These are phyloP conservation scores for Astragalus glycyphyllos DNA, from an alignment of 306 rosid genomes.

Conservation along the genomic window DNA sequence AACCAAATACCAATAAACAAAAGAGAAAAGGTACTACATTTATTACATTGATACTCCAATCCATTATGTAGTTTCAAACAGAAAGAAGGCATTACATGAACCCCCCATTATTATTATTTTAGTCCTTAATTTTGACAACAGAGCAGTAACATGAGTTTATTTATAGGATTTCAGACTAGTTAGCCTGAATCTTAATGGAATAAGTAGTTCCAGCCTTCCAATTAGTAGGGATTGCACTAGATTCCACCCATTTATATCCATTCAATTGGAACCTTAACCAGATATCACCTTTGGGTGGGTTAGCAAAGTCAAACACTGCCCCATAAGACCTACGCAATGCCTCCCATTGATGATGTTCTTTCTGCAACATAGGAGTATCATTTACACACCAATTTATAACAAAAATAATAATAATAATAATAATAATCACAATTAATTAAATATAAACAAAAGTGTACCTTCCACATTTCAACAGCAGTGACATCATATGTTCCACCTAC, in stretches of 20 bases:
- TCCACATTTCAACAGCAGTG: constrained; percentile 57
- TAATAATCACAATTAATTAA: neutral
- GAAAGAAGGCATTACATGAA: neutral
- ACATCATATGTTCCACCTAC: constrained; percentile 62
- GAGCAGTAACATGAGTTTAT: too few species aligned
- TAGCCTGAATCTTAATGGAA: too few species aligned
- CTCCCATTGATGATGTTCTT: constrained; percentile 55
- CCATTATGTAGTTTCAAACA: neutral
- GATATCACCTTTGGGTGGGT: constrained; percentile 61
- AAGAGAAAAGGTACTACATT: neutral
- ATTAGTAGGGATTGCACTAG: constrained; percentile 52
- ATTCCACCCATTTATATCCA: constrained; percentile 45
- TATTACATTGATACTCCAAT: neutral
- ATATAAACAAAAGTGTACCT: constrained; percentile 45
- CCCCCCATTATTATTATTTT: neutral
- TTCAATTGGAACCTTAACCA: constrained; percentile 58
- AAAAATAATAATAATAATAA: neutral
- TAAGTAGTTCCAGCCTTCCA: constrained; percentile 69
- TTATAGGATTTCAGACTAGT: too few species aligned
- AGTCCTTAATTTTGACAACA: too few species aligned
- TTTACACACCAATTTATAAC: neutral
- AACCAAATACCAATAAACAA: neutral
- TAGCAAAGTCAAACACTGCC: constrained; percentile 69
- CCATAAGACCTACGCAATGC: constrained; percentile 63
- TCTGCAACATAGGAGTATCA: constrained; percentile 21